These are phyloP conservation scores for Tothia fuscella DNA, from an alignment of 2,329 filamentous ascomycete genomes.

Conservation along the genomic window DNA sequence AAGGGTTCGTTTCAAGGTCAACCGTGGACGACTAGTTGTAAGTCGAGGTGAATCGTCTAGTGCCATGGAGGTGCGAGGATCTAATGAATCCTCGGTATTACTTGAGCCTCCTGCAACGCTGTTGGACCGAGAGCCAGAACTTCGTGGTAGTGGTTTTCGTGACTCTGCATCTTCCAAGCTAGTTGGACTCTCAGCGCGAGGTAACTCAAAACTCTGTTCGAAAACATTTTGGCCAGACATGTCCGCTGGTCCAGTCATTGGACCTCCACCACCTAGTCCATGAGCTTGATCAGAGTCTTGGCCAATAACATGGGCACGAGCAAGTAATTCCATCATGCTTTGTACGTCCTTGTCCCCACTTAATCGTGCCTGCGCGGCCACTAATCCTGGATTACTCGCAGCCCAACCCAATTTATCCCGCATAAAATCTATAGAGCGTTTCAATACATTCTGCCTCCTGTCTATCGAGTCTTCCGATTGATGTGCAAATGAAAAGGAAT, in stretches of 20 bases:
- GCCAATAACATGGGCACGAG: slow-evolving; percentile 67
- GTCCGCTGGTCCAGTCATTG: slow-evolving; percentile 69
- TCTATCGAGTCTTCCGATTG: slow-evolving; percentile 88
- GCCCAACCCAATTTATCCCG: slow-evolving; percentile 80
- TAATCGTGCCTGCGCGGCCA: slow-evolving; percentile 70
- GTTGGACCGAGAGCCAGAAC: slow-evolving; percentile 2
- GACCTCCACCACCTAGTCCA: slow-evolving; percentile 42
- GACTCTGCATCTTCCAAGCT: slow-evolving; percentile 17
- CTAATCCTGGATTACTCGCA: slow-evolving; percentile 60
- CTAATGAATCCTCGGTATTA: slow-evolving; percentile 4
- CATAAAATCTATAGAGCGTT: slow-evolving; percentile 93
- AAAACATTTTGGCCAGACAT: slow-evolving; percentile 69
- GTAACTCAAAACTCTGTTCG: slow-evolving; percentile 60
- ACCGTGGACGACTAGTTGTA: slow-evolving; percentile 28
- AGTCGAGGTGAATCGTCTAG: slow-evolving; percentile 23
- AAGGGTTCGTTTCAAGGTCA: slow-evolving; percentile 71
- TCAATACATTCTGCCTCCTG: slow-evolving; percentile 83
- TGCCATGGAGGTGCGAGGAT: slow-evolving; percentile 32
- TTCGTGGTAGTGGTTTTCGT: background rate
- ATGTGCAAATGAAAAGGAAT: slow-evolving; percentile 96
- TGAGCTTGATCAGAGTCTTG: slow-evolving; percentile 47
- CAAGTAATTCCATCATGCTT: slow-evolving; percentile 78
- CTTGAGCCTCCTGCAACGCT: background rate
- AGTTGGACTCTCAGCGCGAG: slow-evolving; percentile 33
- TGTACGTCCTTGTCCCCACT: slow-evolving; percentile 78